These are phyloP conservation scores for Boeremia lycopersici DNA, from an alignment of 2,329 filamentous ascomycete species.

Conservation along the genomic window DNA sequence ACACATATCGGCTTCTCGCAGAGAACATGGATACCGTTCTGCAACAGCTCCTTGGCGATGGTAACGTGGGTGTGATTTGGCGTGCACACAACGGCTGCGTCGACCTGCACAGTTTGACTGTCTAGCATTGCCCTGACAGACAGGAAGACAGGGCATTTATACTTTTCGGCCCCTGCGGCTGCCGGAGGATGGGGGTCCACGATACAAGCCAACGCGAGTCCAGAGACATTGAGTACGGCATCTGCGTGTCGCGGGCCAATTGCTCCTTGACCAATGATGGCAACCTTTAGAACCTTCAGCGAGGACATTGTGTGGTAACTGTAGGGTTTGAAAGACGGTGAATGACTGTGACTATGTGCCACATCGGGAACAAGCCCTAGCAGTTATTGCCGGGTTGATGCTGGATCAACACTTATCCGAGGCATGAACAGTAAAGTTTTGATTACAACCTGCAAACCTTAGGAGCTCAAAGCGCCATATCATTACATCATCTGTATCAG, in stretches of 20 bases:
- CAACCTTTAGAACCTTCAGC: not conserved
- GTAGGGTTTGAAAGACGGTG: too few relatives aligned
- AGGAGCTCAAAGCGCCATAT: too few relatives aligned
- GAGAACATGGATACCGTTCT: not conserved
- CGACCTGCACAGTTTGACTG: not conserved
- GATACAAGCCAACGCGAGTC: not conserved
- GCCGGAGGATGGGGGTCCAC: not conserved
- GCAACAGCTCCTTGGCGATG: not conserved
- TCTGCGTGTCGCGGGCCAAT: not conserved
- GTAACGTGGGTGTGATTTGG: not conserved
- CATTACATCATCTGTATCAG: too few relatives aligned
- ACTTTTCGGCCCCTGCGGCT: not conserved
- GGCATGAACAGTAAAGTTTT: too few relatives aligned
- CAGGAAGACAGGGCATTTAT: not conserved
- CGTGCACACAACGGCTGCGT: conserved; percentile 3
- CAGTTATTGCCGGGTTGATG: too few relatives aligned
- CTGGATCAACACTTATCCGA: too few relatives aligned
- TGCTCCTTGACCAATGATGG: not conserved
- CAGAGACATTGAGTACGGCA: not conserved
- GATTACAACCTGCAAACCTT: too few relatives aligned
- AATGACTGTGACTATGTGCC: too few relatives aligned
- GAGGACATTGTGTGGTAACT: too few relatives aligned
- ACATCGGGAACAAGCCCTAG: too few relatives aligned
- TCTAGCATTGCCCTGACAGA: not conserved
- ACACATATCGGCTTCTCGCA: conserved; percentile 3